Evolutionary conservation across 176 grass and related monocot species (phyloP).

Genomic region (Calamus simplicifolius): DNA sequence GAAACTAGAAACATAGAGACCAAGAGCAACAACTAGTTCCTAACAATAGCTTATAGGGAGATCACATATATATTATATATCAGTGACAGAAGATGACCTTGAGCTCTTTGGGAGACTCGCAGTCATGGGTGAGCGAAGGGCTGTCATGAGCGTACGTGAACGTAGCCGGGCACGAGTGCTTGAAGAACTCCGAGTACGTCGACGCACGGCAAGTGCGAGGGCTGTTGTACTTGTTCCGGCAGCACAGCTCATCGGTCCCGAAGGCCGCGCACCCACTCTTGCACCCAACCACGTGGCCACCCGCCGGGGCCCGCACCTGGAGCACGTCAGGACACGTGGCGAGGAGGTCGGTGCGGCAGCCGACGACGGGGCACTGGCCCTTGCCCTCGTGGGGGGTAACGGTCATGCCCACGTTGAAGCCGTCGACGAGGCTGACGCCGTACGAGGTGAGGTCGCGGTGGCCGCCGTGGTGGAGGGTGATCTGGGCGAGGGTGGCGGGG

Average conservation of each 20-base stretch:
- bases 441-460: slow-evolving; percentile 57
- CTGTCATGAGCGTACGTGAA: slow-evolving; percentile 92
- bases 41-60: no score
- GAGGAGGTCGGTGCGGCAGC: slow-evolving; percentile 55
- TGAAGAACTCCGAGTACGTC: slow-evolving; percentile 89
- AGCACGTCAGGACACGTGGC: slow-evolving; percentile 65
- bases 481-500: slow-evolving; percentile 64
- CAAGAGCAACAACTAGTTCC: no score
- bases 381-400: slow-evolving; percentile 81
- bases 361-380: slow-evolving; percentile 75
- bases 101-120: slow-evolving; percentile 78
- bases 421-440: slow-evolving; percentile 90
- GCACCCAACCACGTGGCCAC: slow-evolving; percentile 49
- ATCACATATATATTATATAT: neutral
- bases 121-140: slow-evolving; percentile 67
- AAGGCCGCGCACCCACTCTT: slow-evolving; percentile 83
- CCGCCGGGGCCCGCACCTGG: slow-evolving; percentile 47
- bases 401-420: slow-evolving; percentile 79
- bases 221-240: slow-evolving; percentile 81
- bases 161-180: slow-evolving; percentile 75
- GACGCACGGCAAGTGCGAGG: slow-evolving; percentile 60
- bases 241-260: slow-evolving; percentile 82
- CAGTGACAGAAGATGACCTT: slow-evolving; percentile 99
- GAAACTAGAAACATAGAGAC: no score
- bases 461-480: slow-evolving; percentile 63